Percentiles rank a stretch among this genome's conserved stretches.
phyloP scores from a whole-genome alignment of 2,329 filamentous ascomycete species.

The Alternaria postmessia region DNA sequence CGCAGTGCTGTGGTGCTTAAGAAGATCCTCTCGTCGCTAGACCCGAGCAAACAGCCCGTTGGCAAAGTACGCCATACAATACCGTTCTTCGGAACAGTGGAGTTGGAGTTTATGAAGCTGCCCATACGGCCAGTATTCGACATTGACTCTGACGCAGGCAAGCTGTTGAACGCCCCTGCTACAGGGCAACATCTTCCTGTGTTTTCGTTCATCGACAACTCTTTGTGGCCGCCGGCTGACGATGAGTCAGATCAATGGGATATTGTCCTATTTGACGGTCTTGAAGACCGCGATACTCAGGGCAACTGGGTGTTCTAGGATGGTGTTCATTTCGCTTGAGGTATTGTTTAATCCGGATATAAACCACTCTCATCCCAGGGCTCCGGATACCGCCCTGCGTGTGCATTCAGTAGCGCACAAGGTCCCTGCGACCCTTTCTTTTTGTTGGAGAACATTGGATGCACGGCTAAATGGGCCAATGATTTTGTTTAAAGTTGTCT shows the following conservation, averaged over 20 bases:
- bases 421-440: background rate
- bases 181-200: constrained; percentile 40
- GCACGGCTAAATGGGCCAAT: background rate
- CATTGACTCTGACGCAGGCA: constrained; percentile 39
- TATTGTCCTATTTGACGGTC: constrained; percentile 46
- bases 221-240: constrained; percentile 39
- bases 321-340: background rate
- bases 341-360: background rate
- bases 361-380: background rate
- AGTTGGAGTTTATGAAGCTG: constrained; percentile 39
- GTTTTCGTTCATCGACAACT: constrained; percentile 47
- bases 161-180: constrained; percentile 34
- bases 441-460: constrained; percentile 1
- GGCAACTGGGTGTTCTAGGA: constrained; percentile 43
- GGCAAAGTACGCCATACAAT: constrained; percentile 39
- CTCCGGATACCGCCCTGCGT: constrained; percentile 7
- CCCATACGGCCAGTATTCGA: constrained; percentile 42
- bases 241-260: constrained; percentile 40
- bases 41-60: constrained; percentile 33
- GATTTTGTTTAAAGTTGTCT: background rate
- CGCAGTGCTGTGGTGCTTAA: constrained; percentile 45
- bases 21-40: constrained; percentile 44
- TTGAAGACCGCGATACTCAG: constrained; percentile 44
- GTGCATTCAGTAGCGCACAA: constrained; percentile 5
- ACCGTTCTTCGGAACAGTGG: constrained; percentile 48